Evolutionary conservation across 306 rosid genomes (phyloP).

Genomic region (Fagus crenata): DNA sequence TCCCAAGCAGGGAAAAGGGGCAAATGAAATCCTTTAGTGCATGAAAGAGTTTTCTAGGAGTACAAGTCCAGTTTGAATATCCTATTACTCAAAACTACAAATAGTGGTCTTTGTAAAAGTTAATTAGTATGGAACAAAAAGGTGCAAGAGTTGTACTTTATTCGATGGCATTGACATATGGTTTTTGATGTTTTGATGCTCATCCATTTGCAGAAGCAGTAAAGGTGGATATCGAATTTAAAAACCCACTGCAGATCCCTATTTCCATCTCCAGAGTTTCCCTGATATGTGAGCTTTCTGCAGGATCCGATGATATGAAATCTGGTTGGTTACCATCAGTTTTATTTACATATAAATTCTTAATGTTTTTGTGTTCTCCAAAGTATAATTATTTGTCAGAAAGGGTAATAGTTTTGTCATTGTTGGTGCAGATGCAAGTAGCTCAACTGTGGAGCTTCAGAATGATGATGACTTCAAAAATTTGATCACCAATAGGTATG

Average conservation of each 20-base stretch:
- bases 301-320: slow-evolving; percentile 45
- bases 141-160: not conserved
- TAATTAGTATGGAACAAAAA: not conserved
- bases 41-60: not conserved
- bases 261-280: slow-evolving; percentile 70
- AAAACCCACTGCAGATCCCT: slow-evolving; percentile 84
- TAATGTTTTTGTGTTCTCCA: slow-evolving; percentile 11
- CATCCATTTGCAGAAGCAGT: slow-evolving; percentile 71
- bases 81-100: not conserved
- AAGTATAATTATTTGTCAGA: not conserved
- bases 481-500: slow-evolving; percentile 42
- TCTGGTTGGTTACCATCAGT: slow-evolving; percentile 48
- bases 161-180: not conserved
- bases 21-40: not conserved
- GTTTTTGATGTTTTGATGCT: slow-evolving; percentile 3
- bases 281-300: slow-evolving; percentile 68
- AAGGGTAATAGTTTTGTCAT: slow-evolving; percentile 33
- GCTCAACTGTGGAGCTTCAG: slow-evolving; percentile 33
- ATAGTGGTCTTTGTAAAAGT: too few relatives aligned
- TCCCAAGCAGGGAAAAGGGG: not conserved
- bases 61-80: not conserved
- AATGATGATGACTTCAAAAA: slow-evolving; percentile 30
- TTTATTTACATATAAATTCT: slow-evolving; percentile 17
- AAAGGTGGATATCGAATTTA: slow-evolving; percentile 76
- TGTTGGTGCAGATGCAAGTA: slow-evolving; percentile 57